A percentile compares a stretch with the other conserved stretches of the same genome.
phyloP scores from a whole-genome alignment of 371 early-diverging fungal species.

The Mucor saturninus region DNA sequence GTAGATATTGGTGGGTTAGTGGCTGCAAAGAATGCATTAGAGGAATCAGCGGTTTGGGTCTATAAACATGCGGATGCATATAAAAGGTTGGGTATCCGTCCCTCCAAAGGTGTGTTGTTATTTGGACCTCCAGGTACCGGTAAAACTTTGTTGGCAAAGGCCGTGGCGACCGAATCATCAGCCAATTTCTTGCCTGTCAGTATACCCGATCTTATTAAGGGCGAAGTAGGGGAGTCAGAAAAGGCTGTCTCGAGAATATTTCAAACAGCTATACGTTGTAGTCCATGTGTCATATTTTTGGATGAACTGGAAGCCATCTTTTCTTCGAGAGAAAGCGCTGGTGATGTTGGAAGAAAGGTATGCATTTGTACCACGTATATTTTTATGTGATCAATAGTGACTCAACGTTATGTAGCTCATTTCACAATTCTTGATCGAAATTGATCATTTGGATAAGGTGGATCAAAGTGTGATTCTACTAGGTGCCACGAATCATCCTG shows the following conservation, averaged over 20 bases:
- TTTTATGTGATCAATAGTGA: not conserved
- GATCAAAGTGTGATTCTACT: constrained; percentile 67
- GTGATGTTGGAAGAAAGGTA: constrained; percentile 70
- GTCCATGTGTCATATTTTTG: constrained; percentile 97
- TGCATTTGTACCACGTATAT: not conserved
- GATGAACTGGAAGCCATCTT: constrained; percentile 98
- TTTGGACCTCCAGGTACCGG: constrained; percentile 95
- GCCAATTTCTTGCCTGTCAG: constrained; percentile 94
- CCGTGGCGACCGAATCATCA: constrained; percentile 90
- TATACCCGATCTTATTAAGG: constrained; percentile 93
- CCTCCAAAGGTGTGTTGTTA: constrained; percentile 76
- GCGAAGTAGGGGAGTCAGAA: constrained; percentile 95
- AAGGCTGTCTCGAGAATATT: constrained; percentile 91
- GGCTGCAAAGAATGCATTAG: constrained; percentile 80
- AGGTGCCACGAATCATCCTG: constrained; percentile 92
- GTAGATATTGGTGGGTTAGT: constrained; percentile 94
- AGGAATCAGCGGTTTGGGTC: constrained; percentile 94
- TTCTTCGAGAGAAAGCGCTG: constrained; percentile 60
- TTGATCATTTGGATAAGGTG: constrained; percentile 68
- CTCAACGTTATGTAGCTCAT: constrained; percentile 49
- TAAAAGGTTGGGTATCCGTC: constrained; percentile 64
- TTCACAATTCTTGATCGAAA: constrained; percentile 78
- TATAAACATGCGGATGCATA: constrained; percentile 70
- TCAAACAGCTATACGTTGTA: constrained; percentile 84
- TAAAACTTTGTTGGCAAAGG: constrained; percentile 88